Evolutionary conservation across 192 early-diverging fungal species (phyloP), one percentile per base, ranked within the genome.

Genomic region (Powellomyces hirtus): DNA sequence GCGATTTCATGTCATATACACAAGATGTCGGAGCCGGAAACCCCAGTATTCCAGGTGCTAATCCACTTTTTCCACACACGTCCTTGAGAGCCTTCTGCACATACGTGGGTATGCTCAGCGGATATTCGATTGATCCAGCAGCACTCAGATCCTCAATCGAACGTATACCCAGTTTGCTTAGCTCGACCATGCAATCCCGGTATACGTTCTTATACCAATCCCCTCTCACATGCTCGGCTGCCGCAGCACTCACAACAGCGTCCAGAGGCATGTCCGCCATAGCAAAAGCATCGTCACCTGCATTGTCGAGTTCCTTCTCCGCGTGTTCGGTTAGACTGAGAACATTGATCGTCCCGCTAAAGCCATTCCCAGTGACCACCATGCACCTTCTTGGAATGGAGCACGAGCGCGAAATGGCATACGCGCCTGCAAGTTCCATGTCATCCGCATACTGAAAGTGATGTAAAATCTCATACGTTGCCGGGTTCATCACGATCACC

Each of bases 181-280:
- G 45, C 22, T 69, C 35, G 11, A 14, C 34, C 30, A 74, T 24
- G 40, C 58, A 68, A 42, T 63, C 66, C 13, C 18, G 13, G 27
- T 58, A 69, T 5, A 70, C 56, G n/a, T 70, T 68, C 22, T 69
- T 27, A 7, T 20, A 11, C 73, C 73, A 74, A 0, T 44, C 36
- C 4, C 73, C 58, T 34, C 38, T 59, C 13, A 68, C 56, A 38
- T 74, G 36, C 35, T n/a, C 50, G 3, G 45, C 51, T 20, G 55
- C 62, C 8, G 52, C 30, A 20, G 6, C 20, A n/a, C 40, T 36
- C 16, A 71, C 69, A n/a, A 71, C 26, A 24, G 18, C 16, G 0
- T 52, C 33, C 45, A 71, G 55, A 42, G 46, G 20, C 59, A 13
- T 3, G 4, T 4, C 53, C 2, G 16, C 3, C 29, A 56, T 16